phyloP scores from a whole-genome alignment of 768 basidiomycete genomes.

The Pleurotus tuber-regium region DNA sequence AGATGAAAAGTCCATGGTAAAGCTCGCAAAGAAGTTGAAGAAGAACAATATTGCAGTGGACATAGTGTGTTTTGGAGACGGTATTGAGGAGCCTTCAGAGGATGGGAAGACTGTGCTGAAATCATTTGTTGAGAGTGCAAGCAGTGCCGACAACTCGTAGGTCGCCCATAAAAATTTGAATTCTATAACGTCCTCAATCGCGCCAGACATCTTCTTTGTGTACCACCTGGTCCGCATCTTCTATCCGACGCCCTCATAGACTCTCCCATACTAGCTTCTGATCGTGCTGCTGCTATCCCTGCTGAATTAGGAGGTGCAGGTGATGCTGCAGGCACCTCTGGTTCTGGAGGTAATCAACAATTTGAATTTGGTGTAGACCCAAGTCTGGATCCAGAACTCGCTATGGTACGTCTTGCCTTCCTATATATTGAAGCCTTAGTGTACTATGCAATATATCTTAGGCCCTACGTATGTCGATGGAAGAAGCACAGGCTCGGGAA shows the following conservation, averaged over 20 bases:
- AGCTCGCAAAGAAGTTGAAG: conserved; percentile 95
- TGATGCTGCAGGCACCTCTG: conserved; percentile 45
- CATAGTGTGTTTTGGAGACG: conserved; percentile 87
- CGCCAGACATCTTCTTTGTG: conserved; percentile 74
- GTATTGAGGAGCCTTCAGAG: conserved; percentile 64
- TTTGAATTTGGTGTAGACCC: conserved; percentile 90
- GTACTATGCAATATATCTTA: conserved; percentile 25
- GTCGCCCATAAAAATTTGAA: conserved; percentile 24
- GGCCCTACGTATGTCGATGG: conserved; percentile 97
- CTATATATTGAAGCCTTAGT: background rate
- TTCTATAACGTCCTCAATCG: background rate
- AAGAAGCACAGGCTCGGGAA: conserved; percentile 86
- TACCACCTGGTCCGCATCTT: conserved; percentile 75
- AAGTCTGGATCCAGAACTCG: conserved; percentile 92
- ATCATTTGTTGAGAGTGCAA: conserved; percentile 80
- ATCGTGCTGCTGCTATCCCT: conserved; percentile 68
- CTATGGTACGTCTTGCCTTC: conserved; percentile 66
- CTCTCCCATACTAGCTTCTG: conserved; percentile 80
- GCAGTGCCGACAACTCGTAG: conserved; percentile 84
- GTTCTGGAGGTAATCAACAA: conserved; percentile 30
- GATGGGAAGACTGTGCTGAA: conserved; percentile 66
- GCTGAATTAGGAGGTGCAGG: conserved; percentile 52
- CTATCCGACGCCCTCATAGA: conserved; percentile 81
- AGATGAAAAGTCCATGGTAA: conserved; percentile 78
- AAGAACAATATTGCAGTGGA: conserved; percentile 99